phyloP scores from a whole-genome alignment of 1,284 basidiomycete genomes.

The Pholiota adiposa region DNA sequence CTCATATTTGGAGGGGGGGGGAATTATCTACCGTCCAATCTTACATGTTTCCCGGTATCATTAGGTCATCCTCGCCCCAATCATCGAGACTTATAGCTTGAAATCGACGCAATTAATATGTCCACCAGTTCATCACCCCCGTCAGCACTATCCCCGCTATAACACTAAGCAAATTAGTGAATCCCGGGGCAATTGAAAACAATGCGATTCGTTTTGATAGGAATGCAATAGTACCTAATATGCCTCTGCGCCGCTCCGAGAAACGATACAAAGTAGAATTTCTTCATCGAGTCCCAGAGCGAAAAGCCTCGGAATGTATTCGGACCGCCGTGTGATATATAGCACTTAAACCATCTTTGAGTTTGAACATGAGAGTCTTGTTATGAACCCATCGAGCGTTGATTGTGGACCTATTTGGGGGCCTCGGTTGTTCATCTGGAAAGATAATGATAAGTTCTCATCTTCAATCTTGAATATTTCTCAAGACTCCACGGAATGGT shows the following conservation, averaged over 20 bases:
- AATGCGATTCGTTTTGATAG: neutral
- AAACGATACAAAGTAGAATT: neutral
- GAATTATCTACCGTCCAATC: neutral
- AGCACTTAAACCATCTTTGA: neutral
- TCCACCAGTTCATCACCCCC: neutral
- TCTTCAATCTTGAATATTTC: neutral
- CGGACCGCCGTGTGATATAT: neutral
- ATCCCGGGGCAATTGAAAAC: neutral
- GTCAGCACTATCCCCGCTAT: neutral
- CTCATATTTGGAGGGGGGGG: neutral
- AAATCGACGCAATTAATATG: neutral
- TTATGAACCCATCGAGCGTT: neutral
- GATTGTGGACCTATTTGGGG: neutral
- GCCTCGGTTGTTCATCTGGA: neutral
- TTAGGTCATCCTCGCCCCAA: constrained; percentile 3
- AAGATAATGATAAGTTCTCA: neutral
- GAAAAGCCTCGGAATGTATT: neutral
- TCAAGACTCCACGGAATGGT: neutral
- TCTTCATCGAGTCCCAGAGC: neutral
- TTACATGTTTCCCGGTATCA: neutral
- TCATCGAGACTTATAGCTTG: neutral
- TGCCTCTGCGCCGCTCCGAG: neutral
- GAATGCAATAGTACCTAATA: neutral
- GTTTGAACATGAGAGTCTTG: neutral
- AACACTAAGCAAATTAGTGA: neutral